These are phyloP conservation scores for Geotrichum siamense DNA, from an alignment of 1,139 yeast species.

Conservation along the genomic window DNA sequence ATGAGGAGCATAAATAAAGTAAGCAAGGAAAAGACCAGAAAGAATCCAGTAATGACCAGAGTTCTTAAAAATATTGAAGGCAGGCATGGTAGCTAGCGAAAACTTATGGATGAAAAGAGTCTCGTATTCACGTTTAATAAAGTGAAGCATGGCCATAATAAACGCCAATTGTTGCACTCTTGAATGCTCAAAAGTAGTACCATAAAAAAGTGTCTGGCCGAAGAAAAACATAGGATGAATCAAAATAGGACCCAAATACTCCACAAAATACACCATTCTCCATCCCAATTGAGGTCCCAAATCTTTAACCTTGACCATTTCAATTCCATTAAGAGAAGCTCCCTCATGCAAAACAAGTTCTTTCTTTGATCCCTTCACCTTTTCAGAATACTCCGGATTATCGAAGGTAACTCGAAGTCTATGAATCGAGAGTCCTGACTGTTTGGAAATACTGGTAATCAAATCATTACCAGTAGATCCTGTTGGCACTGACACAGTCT, in stretches of 20 bases:
- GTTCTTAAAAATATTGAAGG: conserved; percentile 78
- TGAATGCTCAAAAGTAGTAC: conserved; percentile 37
- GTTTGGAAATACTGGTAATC: conserved; percentile 23
- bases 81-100: conserved; percentile 88
- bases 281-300: conserved; percentile 91
- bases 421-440: conserved; percentile 29
- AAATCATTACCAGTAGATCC: background rate
- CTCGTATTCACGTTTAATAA: conserved; percentile 80
- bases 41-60: conserved; percentile 86
- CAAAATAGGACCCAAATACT: conserved; percentile 81
- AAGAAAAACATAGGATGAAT: conserved; percentile 67
- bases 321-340: conserved; percentile 32
- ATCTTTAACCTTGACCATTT: conserved; percentile 57
- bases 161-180: conserved; percentile 50
- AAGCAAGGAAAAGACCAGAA: conserved; percentile 67
- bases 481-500: background rate
- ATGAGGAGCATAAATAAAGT: conserved; percentile 61
- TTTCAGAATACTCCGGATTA: conserved; percentile 14
- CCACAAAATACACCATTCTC: conserved; percentile 80
- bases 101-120: conserved; percentile 77
- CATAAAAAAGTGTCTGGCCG: conserved; percentile 34
- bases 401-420: conserved; percentile 35
- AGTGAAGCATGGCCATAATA: conserved; percentile 60
- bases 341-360: conserved; percentile 37
- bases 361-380: conserved; percentile 28